These are phyloP conservation scores for Aspergillus fischeri DNA, from an alignment of 2,329 filamentous ascomycete genomes.

Conservation along the genomic window DNA sequence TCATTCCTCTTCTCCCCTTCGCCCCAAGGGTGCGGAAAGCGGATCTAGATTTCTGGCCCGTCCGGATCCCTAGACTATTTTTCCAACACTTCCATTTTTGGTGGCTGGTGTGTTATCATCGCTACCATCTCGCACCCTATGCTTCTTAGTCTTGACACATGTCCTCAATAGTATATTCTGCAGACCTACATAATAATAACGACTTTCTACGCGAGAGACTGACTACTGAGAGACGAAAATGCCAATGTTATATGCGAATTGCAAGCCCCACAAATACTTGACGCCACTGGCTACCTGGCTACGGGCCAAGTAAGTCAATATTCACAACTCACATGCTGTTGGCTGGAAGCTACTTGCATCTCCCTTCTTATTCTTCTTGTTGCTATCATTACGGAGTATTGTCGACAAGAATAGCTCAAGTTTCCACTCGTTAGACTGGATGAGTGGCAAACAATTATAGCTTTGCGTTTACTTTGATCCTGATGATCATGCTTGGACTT, in stretches of 20 bases:
- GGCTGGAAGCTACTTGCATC: background rate
- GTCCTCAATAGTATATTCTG: background rate
- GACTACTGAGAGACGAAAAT: too few species aligned
- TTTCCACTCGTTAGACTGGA: background rate
- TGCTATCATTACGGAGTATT: background rate
- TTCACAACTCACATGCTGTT: too few species aligned
- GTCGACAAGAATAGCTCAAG: background rate
- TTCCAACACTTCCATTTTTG: background rate
- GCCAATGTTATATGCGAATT: background rate
- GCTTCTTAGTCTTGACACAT: background rate
- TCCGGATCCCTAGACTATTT: background rate
- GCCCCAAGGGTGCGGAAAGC: background rate
- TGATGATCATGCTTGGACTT: background rate
- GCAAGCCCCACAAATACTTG: background rate
- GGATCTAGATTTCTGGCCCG: background rate
- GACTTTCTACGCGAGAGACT: too few species aligned
- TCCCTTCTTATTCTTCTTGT: background rate
- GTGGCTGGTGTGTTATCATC: background rate
- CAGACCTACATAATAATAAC: too few species aligned
- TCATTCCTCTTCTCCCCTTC: background rate
- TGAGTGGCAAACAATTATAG: background rate
- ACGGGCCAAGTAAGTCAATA: background rate
- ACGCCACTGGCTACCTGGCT: background rate
- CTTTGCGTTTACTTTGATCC: background rate
- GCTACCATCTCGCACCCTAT: background rate